Evolutionary conservation across 192 early-diverging fungal genomes (phyloP).

Genomic region (Coemansia sp.): DNA sequence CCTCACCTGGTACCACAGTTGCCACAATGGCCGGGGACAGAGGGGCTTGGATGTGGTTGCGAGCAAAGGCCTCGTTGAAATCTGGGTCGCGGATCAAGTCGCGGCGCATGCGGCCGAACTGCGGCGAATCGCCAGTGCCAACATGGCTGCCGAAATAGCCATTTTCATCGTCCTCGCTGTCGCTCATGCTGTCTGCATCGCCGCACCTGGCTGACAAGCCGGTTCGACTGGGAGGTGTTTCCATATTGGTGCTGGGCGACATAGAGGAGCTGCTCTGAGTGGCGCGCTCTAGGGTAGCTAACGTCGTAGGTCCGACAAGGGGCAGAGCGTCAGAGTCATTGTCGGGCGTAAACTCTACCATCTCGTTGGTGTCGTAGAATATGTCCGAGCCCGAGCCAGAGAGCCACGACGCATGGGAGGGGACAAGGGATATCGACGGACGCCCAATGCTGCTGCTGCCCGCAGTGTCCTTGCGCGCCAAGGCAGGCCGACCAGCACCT

Average conservation of each 20-base stretch:
- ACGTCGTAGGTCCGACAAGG: background rate
- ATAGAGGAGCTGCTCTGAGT: background rate
- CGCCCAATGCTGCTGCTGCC: conserved; percentile 23
- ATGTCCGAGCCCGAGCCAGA: conserved; percentile 48
- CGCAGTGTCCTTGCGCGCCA: conserved; percentile 14
- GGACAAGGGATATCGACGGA: conserved; percentile 24
- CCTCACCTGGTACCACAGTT: background rate
- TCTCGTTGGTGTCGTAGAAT: conserved; percentile 56
- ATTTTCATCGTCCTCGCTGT: conserved; percentile 21
- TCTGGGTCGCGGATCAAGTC: conserved; percentile 54
- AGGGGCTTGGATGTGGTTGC: conserved; percentile 34
- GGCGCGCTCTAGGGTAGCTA: background rate
- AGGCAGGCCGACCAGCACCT: background rate
- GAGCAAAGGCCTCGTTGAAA: conserved; percentile 47
- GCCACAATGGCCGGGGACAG: background rate
- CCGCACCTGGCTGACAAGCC: background rate
- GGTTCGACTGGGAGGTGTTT: background rate
- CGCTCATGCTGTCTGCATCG: conserved; percentile 19
- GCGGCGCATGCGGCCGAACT: conserved; percentile 38
- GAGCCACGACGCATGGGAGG: conserved; percentile 40
- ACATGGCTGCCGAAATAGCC: conserved; percentile 1
- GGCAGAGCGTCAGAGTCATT: conserved; percentile 14
- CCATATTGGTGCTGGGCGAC: conserved; percentile 3
- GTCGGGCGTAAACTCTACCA: conserved; percentile 45
- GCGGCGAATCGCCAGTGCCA: conserved; percentile 3